These are phyloP conservation scores for Phytopythium kandeliae DNA, from an alignment of 352 stramenopile species.

Conservation along the genomic window DNA sequence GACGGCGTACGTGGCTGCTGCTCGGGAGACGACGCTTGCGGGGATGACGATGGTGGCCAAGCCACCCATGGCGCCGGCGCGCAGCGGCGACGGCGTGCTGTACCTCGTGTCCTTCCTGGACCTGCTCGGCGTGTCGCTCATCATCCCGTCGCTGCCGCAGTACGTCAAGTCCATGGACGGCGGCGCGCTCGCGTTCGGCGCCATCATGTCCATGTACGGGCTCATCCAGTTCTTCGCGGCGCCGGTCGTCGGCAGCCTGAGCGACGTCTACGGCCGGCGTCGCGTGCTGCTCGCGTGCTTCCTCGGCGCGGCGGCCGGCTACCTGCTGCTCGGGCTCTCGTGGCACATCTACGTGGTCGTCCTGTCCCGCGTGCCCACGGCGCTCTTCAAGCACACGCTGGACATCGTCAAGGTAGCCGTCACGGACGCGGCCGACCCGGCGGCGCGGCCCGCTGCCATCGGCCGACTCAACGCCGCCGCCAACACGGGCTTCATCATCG, in stretches of 20 bases:
- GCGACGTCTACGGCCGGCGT: constrained; percentile 63
- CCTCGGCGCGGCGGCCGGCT: constrained; percentile 48
- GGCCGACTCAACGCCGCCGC: constrained; percentile 67
- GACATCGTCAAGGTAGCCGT: constrained; percentile 73
- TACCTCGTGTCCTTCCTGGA: constrained; percentile 81
- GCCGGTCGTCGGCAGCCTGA: constrained; percentile 64
- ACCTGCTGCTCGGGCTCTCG: constrained; percentile 62
- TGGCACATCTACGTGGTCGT: constrained; percentile 79
- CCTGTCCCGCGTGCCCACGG: constrained; percentile 62
- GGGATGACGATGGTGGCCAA: too few species aligned
- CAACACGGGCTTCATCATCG: constrained; percentile 75
- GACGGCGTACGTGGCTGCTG: too few species aligned
- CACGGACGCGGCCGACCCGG: constrained; percentile 43
- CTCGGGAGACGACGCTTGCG: too few species aligned
- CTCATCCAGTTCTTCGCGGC: constrained; percentile 82
- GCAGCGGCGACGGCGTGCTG: constrained; percentile 29
- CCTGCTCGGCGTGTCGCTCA: constrained; percentile 79
- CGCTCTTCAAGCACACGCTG: constrained; percentile 81
- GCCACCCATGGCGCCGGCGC: background rate
- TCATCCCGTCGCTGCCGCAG: constrained; percentile 73
- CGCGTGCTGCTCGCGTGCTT: constrained; percentile 62
- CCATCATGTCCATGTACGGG: constrained; percentile 82
- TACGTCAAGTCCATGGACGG: constrained; percentile 79
- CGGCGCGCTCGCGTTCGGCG: constrained; percentile 56
- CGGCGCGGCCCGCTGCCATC: constrained; percentile 34